A percentile compares a stretch with the other conserved stretches of the same genome.
Evolutionary conservation across 2,329 filamentous ascomycete genomes (phyloP).

Genomic region (Calonectria pseudoreteaudii): DNA sequence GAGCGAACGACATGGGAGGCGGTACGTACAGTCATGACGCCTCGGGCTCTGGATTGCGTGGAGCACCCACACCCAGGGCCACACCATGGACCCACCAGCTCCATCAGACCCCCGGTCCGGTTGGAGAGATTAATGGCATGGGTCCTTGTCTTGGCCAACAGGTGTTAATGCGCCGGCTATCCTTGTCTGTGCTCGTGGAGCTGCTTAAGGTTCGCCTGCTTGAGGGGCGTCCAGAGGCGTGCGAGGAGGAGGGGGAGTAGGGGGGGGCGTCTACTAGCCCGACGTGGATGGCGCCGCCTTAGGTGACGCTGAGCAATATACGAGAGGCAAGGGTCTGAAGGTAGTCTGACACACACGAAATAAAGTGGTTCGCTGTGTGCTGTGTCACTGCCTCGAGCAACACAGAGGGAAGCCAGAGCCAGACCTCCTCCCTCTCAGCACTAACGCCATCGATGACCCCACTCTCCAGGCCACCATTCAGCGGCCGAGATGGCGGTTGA

Average conservation of each 20-base stretch:
- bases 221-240: slow-evolving; percentile 27
- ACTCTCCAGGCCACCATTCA: slow-evolving; percentile 43
- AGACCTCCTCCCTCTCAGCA: slow-evolving; percentile 37
- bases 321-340: slow-evolving; percentile 57
- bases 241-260: slow-evolving; percentile 21
- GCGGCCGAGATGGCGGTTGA: slow-evolving; percentile 22
- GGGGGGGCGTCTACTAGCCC: slow-evolving; percentile 44
- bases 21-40: slow-evolving; percentile 43
- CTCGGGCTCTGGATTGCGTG: slow-evolving; percentile 52
- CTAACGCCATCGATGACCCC: slow-evolving; percentile 48
- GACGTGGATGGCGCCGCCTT: slow-evolving; percentile 47
- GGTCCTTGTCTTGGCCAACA: slow-evolving; percentile 49
- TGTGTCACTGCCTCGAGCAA: slow-evolving; percentile 36
- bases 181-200: slow-evolving; percentile 52
- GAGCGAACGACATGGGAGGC: slow-evolving; percentile 34
- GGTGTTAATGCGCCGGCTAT: slow-evolving; percentile 57
- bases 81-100: slow-evolving; percentile 42
- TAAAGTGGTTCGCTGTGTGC: slow-evolving; percentile 52
- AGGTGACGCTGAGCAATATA: slow-evolving; percentile 63
- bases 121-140: slow-evolving; percentile 51
- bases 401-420: not conserved
- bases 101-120: slow-evolving; percentile 47
- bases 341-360: slow-evolving; percentile 63
- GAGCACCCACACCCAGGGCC: slow-evolving; percentile 46
- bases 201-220: slow-evolving; percentile 49